phyloP scores from a whole-genome alignment of 768 basidiomycete genomes.

The Termitomyces sp. region DNA sequence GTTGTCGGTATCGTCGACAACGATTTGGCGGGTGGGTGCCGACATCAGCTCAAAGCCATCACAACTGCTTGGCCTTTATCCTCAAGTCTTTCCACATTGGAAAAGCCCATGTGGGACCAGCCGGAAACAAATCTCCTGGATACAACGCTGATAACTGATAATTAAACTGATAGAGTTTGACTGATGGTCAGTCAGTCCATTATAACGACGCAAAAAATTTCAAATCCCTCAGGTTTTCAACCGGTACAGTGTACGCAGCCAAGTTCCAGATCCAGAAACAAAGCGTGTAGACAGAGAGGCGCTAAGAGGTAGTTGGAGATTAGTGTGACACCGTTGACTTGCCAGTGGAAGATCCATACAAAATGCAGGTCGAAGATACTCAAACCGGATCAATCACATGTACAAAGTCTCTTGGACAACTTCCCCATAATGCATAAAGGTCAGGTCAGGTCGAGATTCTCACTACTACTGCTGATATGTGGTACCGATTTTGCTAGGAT shows the following conservation, averaged over 20 bases:
- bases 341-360: neutral
- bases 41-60: neutral
- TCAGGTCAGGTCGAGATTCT: neutral
- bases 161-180: neutral
- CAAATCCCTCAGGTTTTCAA: neutral
- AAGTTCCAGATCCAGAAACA: neutral
- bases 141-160: neutral
- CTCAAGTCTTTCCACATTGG: neutral
- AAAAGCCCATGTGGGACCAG: neutral
- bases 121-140: neutral
- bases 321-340: neutral
- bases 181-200: neutral
- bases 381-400: neutral
- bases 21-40: slow-evolving; percentile 8
- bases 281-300: too few species aligned
- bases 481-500: neutral
- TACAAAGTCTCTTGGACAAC: neutral
- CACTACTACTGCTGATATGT: neutral
- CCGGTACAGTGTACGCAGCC: neutral
- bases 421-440: neutral
- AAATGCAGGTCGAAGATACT: neutral
- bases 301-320: neutral
- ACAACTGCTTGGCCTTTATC: neutral
- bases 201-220: neutral
- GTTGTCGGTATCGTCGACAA: slow-evolving; percentile 26